These are phyloP conservation scores for Nematocida sp. DNA, from an alignment of 371 early-diverging fungal species.

Conservation along the genomic window DNA sequence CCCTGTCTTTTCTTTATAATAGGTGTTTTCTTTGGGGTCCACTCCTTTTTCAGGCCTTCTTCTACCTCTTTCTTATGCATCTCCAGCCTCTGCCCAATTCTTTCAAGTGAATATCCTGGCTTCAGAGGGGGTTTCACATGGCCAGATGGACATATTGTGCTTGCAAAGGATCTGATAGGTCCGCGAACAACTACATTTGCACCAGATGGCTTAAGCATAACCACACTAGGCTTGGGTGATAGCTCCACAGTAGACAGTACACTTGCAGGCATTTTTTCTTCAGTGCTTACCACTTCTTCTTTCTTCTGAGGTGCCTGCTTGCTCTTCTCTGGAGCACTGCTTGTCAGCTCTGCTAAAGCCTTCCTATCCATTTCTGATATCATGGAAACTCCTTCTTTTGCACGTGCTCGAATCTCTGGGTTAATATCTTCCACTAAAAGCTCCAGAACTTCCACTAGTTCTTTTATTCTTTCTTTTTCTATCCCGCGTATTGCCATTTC, in stretches of 20 bases:
- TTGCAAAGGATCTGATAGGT: constrained; percentile 28
- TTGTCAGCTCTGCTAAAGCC: background rate
- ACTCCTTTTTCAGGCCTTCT: constrained; percentile 40
- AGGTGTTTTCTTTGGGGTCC: constrained; percentile 49
- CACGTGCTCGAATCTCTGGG: constrained; percentile 33
- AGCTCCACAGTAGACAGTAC: constrained; percentile 12
- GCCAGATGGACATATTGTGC: background rate
- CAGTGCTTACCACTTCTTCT: background rate
- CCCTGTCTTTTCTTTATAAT: constrained; percentile 33
- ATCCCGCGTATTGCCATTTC: constrained; percentile 22
- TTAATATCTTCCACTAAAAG: constrained; percentile 1
- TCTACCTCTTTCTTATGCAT: constrained; percentile 52
- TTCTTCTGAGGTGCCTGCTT: constrained; percentile 2
- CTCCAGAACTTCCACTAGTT: constrained; percentile 25
- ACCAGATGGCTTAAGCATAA: constrained; percentile 17
- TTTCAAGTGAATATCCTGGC: constrained; percentile 54
- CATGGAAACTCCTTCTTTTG: constrained; percentile 15
- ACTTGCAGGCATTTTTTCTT: constrained; percentile 9
- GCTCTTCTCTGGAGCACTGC: constrained; percentile 16
- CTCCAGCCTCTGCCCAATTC: constrained; percentile 50
- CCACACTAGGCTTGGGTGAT: background rate
- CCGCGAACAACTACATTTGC: constrained; percentile 29
- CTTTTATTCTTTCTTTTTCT: background rate
- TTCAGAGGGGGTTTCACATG: background rate
- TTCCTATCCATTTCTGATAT: constrained; percentile 35